These are phyloP conservation scores for Paramecium biaurelia DNA, from an alignment of 73 alveolate species.

Conservation along the genomic window DNA sequence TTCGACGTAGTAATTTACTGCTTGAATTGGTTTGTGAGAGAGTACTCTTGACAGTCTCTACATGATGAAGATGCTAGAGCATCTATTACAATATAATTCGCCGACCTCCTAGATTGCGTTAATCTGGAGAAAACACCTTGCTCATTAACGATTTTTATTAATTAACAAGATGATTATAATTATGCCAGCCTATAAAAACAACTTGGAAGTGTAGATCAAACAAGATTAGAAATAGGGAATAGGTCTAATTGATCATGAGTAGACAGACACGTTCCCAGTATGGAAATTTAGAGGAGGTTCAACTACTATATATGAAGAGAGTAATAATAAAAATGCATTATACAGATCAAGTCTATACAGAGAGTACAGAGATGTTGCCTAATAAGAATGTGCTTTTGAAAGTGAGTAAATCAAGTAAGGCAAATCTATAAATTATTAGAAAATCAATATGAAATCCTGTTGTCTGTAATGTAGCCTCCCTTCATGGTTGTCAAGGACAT, in stretches of 20 bases:
- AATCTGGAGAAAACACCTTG: constrained; percentile 48
- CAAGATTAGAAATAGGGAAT: background rate
- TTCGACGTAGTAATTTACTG: background rate
- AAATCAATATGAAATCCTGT: background rate
- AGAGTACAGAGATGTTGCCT: background rate
- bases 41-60: background rate
- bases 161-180: background rate
- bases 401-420: background rate
- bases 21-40: background rate
- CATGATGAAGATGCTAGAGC: constrained; percentile 44
- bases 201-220: background rate
- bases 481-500: constrained; percentile 28
- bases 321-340: background rate
- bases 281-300: constrained; percentile 16
- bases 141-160: background rate
- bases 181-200: constrained; percentile 36
- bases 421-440: background rate
- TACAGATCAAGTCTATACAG: background rate
- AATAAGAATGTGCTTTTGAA: background rate
- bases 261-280: constrained; percentile 7
- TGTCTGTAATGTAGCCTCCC: background rate
- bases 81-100: constrained; percentile 17
- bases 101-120: constrained; percentile 52
- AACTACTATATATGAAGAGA: background rate
- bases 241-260: constrained; percentile 25